phyloP scores from a whole-genome alignment of 2,329 filamentous ascomycete genomes.

The Elsinoe australis region DNA sequence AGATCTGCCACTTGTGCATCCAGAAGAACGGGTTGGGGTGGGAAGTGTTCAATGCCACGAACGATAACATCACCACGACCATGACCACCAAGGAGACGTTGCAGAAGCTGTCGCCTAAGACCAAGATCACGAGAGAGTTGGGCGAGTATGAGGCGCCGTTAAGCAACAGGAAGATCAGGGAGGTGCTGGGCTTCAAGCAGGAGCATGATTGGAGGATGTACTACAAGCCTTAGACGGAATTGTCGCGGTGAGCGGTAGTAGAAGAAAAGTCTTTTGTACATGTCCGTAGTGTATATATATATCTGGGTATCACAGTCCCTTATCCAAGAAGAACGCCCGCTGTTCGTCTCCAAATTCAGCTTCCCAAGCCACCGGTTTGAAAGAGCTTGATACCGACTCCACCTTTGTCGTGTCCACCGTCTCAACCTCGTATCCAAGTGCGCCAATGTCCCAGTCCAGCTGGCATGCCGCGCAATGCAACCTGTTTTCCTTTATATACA shows the following conservation, averaged over 20 bases:
- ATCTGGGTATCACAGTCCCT: slow-evolving; percentile 10
- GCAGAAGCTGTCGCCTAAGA: slow-evolving; percentile 42
- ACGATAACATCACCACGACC: slow-evolving; percentile 52
- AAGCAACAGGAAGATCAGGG: slow-evolving; percentile 53
- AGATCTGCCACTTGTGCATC: slow-evolving; percentile 52
- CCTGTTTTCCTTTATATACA: not conserved
- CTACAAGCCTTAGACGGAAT: slow-evolving; percentile 29
- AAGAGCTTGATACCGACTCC: not conserved
- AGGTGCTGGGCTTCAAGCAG: slow-evolving; percentile 53
- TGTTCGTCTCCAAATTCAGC: slow-evolving; percentile 12
- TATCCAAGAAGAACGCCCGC: not conserved
- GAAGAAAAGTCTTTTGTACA: too few species aligned
- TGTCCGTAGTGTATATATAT: not conserved
- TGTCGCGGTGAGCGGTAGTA: too few species aligned
- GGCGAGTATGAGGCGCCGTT: slow-evolving; percentile 53
- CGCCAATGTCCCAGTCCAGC: slow-evolving; percentile 2
- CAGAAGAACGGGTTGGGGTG: slow-evolving; percentile 51
- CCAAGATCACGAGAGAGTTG: slow-evolving; percentile 49
- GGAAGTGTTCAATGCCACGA: slow-evolving; percentile 58
- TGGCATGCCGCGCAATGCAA: slow-evolving; percentile 4
- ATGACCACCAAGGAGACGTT: slow-evolving; percentile 48
- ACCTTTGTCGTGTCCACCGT: not conserved
- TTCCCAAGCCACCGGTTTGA: not conserved
- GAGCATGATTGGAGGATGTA: slow-evolving; percentile 51
- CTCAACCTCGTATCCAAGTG: slow-evolving; percentile 8